Evolutionary conservation across 2,329 filamentous ascomycete genomes (phyloP).

Genomic region (Aureobasidium sp.): DNA sequence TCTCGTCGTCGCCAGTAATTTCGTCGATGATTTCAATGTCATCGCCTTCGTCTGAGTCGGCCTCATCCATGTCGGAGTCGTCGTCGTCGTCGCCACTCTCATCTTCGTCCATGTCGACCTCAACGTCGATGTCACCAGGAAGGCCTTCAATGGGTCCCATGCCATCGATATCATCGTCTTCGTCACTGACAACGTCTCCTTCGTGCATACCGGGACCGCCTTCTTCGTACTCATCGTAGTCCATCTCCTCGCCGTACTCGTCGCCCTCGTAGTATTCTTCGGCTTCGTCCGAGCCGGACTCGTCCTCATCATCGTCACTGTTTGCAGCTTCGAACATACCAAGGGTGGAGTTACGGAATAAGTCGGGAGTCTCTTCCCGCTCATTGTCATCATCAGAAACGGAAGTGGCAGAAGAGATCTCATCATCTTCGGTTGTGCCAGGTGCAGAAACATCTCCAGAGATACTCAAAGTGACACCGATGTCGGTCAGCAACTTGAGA

Average conservation of each 20-base stretch:
- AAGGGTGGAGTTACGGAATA: constrained; percentile 91
- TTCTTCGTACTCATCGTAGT: constrained; percentile 70
- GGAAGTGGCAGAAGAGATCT: constrained; percentile 78
- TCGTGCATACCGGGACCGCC: constrained; percentile 64
- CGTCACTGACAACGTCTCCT: constrained; percentile 81
- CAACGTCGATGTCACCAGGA: constrained; percentile 51
- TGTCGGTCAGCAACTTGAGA: constrained; percentile 75
- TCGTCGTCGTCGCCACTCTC: constrained; percentile 52
- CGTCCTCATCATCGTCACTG: constrained; percentile 72
- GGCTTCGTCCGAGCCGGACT: constrained; percentile 51
- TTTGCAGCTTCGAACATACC: constrained; percentile 85
- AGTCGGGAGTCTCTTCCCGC: constrained; percentile 88
- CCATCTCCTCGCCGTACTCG: constrained; percentile 82
- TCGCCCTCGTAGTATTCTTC: constrained; percentile 79
- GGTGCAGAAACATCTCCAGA: constrained; percentile 61
- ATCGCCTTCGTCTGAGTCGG: constrained; percentile 50
- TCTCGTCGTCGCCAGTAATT: constrained; percentile 39
- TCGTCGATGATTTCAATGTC: constrained; percentile 36
- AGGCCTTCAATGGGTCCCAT: constrained; percentile 65
- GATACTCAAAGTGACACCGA: constrained; percentile 77
- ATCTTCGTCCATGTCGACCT: constrained; percentile 81
- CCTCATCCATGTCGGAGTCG: constrained; percentile 50
- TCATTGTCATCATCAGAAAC: constrained; percentile 60
- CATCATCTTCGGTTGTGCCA: constrained; percentile 66
- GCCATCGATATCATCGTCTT: constrained; percentile 69